These are phyloP conservation scores for Talaromyces adpressus DNA, from an alignment of 495 filamentous ascomycete genomes.

Conservation along the genomic window DNA sequence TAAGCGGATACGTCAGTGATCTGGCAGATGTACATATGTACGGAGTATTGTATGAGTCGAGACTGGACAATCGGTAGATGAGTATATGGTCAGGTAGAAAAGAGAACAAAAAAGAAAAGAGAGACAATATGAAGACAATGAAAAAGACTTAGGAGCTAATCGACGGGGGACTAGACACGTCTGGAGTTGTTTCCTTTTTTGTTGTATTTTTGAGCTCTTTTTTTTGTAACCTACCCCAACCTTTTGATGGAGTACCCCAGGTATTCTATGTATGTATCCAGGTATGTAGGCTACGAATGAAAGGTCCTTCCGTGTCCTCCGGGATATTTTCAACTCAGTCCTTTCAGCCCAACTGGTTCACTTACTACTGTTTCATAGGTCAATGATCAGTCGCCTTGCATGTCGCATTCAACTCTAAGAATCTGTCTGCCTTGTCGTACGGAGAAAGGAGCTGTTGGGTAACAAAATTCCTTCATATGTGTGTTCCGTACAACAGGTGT, in stretches of 20 bases:
- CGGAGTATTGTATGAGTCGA: neutral
- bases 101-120: neutral
- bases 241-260: neutral
- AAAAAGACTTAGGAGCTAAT: neutral
- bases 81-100: neutral
- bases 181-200: neutral
- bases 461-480: neutral
- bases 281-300: neutral
- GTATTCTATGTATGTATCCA: neutral
- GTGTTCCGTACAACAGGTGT: neutral
- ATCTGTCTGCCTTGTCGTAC: neutral
- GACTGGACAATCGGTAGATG: neutral
- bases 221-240: neutral
- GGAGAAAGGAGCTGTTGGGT: neutral
- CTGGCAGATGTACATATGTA: neutral
- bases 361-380: neutral
- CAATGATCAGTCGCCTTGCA: neutral
- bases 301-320: neutral
- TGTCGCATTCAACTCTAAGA: neutral
- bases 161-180: neutral
- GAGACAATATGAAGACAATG: neutral
- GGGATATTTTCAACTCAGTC: neutral
- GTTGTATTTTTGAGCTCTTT: neutral
- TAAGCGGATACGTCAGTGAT: conserved; percentile 3
- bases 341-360: neutral